Evolutionary conservation across 2,329 filamentous ascomycete genomes (phyloP).

Genomic region (Corniculantispora saksenae): DNA sequence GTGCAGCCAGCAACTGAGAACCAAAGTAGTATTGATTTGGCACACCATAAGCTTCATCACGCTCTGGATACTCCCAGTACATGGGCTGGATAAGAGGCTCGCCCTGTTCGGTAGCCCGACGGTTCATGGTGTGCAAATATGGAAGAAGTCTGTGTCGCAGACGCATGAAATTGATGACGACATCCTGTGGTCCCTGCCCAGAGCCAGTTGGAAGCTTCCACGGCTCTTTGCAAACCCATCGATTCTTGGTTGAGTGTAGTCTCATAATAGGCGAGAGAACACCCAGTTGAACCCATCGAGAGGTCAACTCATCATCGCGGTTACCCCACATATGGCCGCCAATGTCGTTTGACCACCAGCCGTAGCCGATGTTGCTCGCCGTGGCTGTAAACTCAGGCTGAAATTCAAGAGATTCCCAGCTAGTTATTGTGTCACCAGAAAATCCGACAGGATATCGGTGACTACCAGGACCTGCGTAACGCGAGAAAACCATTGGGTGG

Average conservation of each 20-base stretch:
- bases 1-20: constrained; percentile 54
- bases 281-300: constrained; percentile 59
- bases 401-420: constrained; percentile 62
- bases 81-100: constrained; percentile 60
- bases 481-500: constrained; percentile 56
- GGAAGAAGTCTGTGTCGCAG: constrained; percentile 61
- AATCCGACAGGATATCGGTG: constrained; percentile 67
- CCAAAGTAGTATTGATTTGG: constrained; percentile 64
- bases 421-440: constrained; percentile 61
- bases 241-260: constrained; percentile 56
- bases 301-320: constrained; percentile 55
- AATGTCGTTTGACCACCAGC: constrained; percentile 65
- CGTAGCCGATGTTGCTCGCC: constrained; percentile 60
- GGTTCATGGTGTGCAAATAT: constrained; percentile 61
- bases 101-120: constrained; percentile 42
- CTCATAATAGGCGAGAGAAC: constrained; percentile 58
- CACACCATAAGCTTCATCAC: constrained; percentile 54
- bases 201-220: constrained; percentile 50
- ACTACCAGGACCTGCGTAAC: constrained; percentile 41
- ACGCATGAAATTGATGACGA: constrained; percentile 52
- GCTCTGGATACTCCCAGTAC: constrained; percentile 60
- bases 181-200: constrained; percentile 40
- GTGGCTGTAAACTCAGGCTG: constrained; percentile 63
- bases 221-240: constrained; percentile 63
- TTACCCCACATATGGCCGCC: constrained; percentile 56